Conservation (phyloP, 179 eudicot genomes). For the Sideroxylon spinosum region DNA sequence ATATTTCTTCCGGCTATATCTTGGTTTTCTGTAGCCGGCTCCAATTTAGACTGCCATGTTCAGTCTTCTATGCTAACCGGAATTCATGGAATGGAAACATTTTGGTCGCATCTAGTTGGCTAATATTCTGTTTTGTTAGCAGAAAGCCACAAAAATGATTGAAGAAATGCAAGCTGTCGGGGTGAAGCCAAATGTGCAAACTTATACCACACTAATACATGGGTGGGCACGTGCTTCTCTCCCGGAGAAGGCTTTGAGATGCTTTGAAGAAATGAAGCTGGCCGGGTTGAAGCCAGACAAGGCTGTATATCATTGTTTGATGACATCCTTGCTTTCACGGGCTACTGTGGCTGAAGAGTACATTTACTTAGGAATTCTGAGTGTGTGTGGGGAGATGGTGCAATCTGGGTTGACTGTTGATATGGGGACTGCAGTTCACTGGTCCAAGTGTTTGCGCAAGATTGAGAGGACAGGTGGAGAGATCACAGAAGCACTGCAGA, state of each 20-base stretch:
- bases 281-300: constrained; percentile 77
- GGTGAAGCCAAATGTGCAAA: constrained; percentile 76
- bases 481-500: constrained; percentile 88
- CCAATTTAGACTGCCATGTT: not conserved
- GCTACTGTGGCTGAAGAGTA: constrained; percentile 87
- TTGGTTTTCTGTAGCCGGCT: not conserved
- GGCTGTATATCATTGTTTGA: constrained; percentile 90
- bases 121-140: constrained; percentile 14
- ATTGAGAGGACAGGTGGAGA: constrained; percentile 78
- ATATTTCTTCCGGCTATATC: not conserved
- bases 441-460: constrained; percentile 81
- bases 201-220: constrained; percentile 81
- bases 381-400: constrained; percentile 67
- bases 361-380: constrained; percentile 57
- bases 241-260: constrained; percentile 83
- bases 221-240: constrained; percentile 96
- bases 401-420: constrained; percentile 68
- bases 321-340: constrained; percentile 85
- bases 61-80: not conserved
- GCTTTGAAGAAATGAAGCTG: constrained; percentile 71
- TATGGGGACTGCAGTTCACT: constrained; percentile 96
- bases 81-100: constrained; percentile 3
- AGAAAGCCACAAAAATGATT: constrained; percentile 71
- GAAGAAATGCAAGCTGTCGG: constrained; percentile 76
- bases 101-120: constrained; percentile 11